A percentile compares a stretch with the other conserved stretches of the same genome.
Conservation (phyloP, 805 yeast species). For the Ogataea paradorogensis region DNA sequence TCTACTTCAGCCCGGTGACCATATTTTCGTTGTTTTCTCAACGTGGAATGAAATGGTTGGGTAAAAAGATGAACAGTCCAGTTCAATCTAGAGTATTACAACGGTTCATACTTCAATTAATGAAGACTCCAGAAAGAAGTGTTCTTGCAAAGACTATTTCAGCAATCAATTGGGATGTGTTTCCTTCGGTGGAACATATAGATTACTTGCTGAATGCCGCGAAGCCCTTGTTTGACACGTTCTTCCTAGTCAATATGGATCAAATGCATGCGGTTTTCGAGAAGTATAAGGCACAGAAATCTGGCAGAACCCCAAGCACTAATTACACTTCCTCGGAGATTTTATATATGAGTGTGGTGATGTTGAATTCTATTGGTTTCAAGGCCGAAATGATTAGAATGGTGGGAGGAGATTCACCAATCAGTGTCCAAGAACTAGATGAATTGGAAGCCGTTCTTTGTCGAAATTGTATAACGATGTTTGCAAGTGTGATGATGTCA, state of each 20-base stretch:
- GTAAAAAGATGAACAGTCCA: slow-evolving; percentile 16
- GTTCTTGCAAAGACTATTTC: background rate
- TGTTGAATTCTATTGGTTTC: background rate
- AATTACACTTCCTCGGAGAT: background rate
- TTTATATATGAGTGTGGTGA: background rate
- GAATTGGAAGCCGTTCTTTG: background rate
- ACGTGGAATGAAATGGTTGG: slow-evolving; percentile 41
- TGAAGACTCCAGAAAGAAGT: background rate
- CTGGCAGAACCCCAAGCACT: background rate
- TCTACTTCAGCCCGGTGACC: slow-evolving; percentile 29
- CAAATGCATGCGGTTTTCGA: background rate
- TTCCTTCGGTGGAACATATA: background rate
- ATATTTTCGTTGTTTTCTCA: slow-evolving; percentile 41
- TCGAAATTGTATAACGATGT: background rate
- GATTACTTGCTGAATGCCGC: background rate
- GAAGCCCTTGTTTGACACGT: background rate
- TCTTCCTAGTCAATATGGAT: background rate
- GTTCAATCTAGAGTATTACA: slow-evolving; percentile 1
- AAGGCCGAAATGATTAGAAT: background rate
- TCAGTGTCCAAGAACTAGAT: background rate
- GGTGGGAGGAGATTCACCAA: background rate
- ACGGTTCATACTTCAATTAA: background rate
- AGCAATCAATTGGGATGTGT: slow-evolving; percentile 1
- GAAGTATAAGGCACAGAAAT: background rate
- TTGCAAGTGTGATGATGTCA: background rate